Evolutionary conservation across 768 basidiomycete species (phyloP).

Genomic region (Trametes punicea): DNA sequence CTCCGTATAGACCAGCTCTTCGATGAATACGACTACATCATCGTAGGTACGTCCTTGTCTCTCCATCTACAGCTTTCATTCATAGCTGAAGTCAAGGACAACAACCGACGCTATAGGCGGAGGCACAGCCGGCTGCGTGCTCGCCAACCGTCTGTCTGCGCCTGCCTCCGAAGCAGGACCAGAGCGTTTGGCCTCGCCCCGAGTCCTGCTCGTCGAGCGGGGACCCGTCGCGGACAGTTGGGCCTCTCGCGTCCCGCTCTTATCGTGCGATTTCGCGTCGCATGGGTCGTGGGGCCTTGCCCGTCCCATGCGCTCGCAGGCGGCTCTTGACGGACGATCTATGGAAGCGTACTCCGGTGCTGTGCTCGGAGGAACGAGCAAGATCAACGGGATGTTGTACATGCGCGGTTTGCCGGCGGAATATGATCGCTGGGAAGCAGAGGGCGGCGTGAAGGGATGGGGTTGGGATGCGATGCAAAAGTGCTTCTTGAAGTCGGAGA

Average conservation of each 20-base stretch:
- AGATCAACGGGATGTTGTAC: slow-evolving; percentile 42
- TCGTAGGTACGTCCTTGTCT: slow-evolving; percentile 20
- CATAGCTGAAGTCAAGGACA: background rate
- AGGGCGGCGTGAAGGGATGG: slow-evolving; percentile 33
- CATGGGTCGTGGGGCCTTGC: slow-evolving; percentile 23
- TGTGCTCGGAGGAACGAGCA: slow-evolving; percentile 45
- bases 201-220: slow-evolving; percentile 33
- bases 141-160: slow-evolving; percentile 36
- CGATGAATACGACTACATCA: slow-evolving; percentile 26
- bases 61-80: too few relatives aligned
- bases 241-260: slow-evolving; percentile 30
- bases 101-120: slow-evolving; percentile 21
- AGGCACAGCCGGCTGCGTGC: slow-evolving; percentile 37
- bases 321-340: slow-evolving; percentile 3
- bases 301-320: slow-evolving; percentile 13
- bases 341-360: slow-evolving; percentile 27
- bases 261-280: slow-evolving; percentile 30
- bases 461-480: slow-evolving; percentile 33
- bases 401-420: slow-evolving; percentile 30
- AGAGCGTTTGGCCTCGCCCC: background rate
- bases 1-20: slow-evolving; percentile 5
- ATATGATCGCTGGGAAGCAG: slow-evolving; percentile 30
- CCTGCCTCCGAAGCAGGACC: slow-evolving; percentile 17
- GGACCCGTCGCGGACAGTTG: slow-evolving; percentile 29
- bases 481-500: slow-evolving; percentile 36